phyloP scores from a whole-genome alignment of 176 grass and related monocot species.

The Avena eriantha region DNA sequence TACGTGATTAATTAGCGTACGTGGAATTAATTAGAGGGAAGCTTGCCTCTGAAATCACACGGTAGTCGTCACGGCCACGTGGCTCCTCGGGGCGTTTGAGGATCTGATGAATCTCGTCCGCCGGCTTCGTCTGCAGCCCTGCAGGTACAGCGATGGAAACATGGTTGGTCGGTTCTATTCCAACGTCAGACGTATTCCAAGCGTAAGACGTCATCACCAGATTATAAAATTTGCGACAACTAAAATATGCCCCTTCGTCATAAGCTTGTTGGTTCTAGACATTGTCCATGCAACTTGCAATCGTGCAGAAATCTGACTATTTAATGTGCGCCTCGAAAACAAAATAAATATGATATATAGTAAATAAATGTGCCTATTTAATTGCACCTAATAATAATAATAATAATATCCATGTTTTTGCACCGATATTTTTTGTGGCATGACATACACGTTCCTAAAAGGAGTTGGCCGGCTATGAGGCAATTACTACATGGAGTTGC shows the following conservation, averaged over 20 bases:
- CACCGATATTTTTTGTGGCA: not conserved
- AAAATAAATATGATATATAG: not conserved
- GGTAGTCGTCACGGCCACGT: conserved; percentile 19
- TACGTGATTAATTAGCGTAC: no score
- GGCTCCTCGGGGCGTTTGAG: conserved; percentile 26
- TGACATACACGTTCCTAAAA: not conserved
- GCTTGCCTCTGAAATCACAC: conserved; percentile 4
- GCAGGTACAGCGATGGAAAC: no score
- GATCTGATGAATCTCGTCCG: not conserved
- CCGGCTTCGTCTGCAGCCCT: no score
- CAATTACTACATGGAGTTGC: not conserved
- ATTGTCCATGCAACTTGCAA: not conserved
- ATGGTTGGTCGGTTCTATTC: no score
- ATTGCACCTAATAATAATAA: not conserved
- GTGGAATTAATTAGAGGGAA: no score
- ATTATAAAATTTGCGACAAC: no score
- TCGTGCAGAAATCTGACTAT: not conserved
- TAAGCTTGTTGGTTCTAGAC: not conserved
- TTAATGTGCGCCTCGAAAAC: not conserved
- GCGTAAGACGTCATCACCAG: no score
- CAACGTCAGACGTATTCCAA: no score
- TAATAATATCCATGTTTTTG: not conserved
- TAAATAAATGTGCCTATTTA: not conserved
- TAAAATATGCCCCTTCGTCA: no score
- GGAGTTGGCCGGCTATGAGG: no score